These are phyloP conservation scores for Asterochloris sp. DNA, from an alignment of 139 green algal genomes.

Conservation along the genomic window DNA sequence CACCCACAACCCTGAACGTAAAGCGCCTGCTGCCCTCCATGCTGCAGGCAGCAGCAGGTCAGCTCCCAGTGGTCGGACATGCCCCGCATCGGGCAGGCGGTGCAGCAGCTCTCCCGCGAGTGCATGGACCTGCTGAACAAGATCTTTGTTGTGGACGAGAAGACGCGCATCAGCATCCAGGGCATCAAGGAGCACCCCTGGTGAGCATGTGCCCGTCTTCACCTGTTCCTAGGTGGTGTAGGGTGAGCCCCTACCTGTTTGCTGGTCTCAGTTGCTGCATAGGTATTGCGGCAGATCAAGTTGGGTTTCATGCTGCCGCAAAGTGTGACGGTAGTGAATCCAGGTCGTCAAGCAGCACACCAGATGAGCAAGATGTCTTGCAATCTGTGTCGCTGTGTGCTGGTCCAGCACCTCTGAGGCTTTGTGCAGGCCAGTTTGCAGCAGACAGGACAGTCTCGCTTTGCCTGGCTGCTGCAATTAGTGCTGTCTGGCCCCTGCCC, in stretches of 20 bases:
- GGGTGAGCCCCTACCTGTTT: neutral
- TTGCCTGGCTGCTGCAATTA: too few species aligned
- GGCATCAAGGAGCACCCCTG: constrained; percentile 65
- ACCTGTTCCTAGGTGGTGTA: neutral
- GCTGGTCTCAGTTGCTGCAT: neutral
- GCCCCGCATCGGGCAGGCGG: constrained; percentile 47
- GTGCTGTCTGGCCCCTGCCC: too few species aligned
- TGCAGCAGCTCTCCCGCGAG: constrained; percentile 54
- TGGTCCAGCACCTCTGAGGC: too few species aligned
- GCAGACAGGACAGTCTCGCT: too few species aligned
- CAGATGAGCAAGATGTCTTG: too few species aligned
- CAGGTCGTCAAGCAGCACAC: too few species aligned
- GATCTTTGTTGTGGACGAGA: constrained; percentile 73
- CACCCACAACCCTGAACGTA: too few species aligned
- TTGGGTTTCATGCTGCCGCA: too few species aligned
- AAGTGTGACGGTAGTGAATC: too few species aligned
- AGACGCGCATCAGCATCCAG: constrained; percentile 54
- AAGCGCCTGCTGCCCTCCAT: neutral
- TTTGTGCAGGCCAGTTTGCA: too few species aligned
- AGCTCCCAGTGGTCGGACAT: constrained; percentile 47
- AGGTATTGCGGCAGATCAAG: too few species aligned
- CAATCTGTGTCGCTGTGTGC: too few species aligned
- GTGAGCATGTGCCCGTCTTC: neutral
- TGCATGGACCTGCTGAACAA: constrained; percentile 69
- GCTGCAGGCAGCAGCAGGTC: constrained; percentile 57